Evolutionary conservation across 2,329 filamentous ascomycete genomes (phyloP), one percentile per base, ranked within the genome.

Genomic region (Hymenoscyphus salicellus): DNA sequence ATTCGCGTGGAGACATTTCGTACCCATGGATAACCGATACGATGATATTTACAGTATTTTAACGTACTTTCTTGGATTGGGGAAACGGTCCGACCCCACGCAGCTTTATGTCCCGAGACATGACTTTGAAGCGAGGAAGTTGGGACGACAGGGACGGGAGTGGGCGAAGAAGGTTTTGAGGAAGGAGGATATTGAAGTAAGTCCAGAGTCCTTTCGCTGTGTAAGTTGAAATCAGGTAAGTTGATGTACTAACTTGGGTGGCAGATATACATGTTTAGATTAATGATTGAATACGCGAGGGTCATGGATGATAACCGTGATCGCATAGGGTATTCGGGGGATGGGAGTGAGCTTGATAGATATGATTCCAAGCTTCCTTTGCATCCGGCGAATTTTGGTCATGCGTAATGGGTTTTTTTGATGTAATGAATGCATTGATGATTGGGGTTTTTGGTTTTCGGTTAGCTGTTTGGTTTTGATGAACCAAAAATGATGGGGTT

Each of bases 1-100:
- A 1, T 80, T 92, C 1, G 83, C 89, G 0, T 95, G 91, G 91
- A 86, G 86, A 72, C 91, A 95, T 76, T 94, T 91, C 71, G 87
- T 93, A 1, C 91, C 91, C 17, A 87, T 94, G 83, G 89, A 93
- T 73, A 90, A 85, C 72, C 84, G 87, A 1, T 93, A 88, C 71
- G 79, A 84, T 41, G 91, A 93, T 70, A 83, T 90, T 71, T 93
- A 87, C 66, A 87, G 85, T 55, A 87, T 92, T 63, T 82, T 92
- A 81, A 86, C 89, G 64, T 93, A 91, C 72, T 92, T 93, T 71
- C 73, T 91, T 4, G 88, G 88, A 1, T 86, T 88, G 69, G 80
- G 72, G 17, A 72, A 72, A 26, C 76, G 79, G 61, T 72, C 79
- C 14, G 82, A 83, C 56, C 11, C 28, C 6, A 49, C 57, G 16